Conservation (phyloP, 345 rosid genomes). For the Moricandia arvensis region DNA sequence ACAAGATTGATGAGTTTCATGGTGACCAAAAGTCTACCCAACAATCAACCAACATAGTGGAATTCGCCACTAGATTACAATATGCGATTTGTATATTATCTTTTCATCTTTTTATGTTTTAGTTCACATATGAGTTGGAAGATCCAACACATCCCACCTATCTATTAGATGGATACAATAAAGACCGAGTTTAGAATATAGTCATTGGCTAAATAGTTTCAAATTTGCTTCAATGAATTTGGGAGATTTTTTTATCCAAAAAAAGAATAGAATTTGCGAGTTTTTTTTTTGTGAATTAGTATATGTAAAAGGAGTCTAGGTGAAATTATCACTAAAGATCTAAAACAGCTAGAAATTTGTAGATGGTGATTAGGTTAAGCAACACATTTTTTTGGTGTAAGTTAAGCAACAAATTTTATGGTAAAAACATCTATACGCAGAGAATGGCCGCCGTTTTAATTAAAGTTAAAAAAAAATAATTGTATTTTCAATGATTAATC, state of each 20-base stretch:
- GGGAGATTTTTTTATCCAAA: no score
- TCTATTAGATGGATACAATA: neutral
- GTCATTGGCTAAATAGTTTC: neutral
- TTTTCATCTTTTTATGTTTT: neutral
- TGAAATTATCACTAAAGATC: constrained; percentile 15
- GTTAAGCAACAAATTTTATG: no score
- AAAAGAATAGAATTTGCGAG: no score
- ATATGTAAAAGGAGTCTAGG: constrained; percentile 9
- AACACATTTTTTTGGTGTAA: no score
- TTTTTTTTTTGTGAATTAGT: neutral
- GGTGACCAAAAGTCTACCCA: constrained; percentile 25
- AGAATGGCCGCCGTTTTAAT: constrained; percentile 28
- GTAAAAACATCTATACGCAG: neutral
- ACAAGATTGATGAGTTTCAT: no score
- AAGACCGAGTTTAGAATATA: neutral
- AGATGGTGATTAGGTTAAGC: neutral
- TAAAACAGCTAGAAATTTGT: neutral
- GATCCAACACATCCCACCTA: neutral
- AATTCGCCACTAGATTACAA: neutral
- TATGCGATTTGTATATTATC: neutral
- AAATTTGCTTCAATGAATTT: neutral
- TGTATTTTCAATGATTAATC: constrained; percentile 13
- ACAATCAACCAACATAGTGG: constrained; percentile 15
- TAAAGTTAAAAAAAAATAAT: no score
- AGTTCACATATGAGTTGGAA: neutral